Base-by-base conservation (phyloP, 805 yeast species). In the Lipomyces orientalis region DNA sequence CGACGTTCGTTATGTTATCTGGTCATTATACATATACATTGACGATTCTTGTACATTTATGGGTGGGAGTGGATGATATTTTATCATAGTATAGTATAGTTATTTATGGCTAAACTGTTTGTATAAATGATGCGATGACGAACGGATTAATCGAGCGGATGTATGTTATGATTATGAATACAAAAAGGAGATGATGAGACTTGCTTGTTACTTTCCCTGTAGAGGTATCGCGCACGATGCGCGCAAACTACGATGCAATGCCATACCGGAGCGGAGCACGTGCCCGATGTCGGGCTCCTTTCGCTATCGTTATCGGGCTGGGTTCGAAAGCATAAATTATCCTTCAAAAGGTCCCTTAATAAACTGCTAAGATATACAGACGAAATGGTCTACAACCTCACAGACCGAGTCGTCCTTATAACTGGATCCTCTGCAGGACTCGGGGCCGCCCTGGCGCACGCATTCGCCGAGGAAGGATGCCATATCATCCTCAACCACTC, bases 381-480 rank as follows among this genome's bases (percentile, higher is more conserved):
- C 2, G 14, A 7, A 54, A 71, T 71, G 73, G 66, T 73, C 31
- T 57, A 67, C 61, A 29, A 61, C 1, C 70, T 75, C 54, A 69
- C 66, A 37, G 77, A 76, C 29, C 78, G 77, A 54, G 66, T 67
- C 46, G 81, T 78, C 3, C 74, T 79, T 51, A 73, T 79, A 19
- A 74, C 77, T 1, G 78, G 76, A 14, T 76, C 76, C 5, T 72
- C 78, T 9, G 76, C 81, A 1, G 82, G 81, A 1, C 73, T 79
- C 29, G 82, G 82, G 3, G 81, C 81, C 0, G 77, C 73, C 1
- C 73, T 78, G 2, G 77, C 79, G 33, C 71, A 66, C 22, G 77
- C 78, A 61, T 77, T 79, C 55, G 82, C 82, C 1, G 74, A 73
- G 1, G 79, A 78, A 62, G 82, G 81, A 6, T 78, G 74, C 58